phyloP scores from a whole-genome alignment of 768 basidiomycete species.

The Tylopilus cervinicoccineus region DNA sequence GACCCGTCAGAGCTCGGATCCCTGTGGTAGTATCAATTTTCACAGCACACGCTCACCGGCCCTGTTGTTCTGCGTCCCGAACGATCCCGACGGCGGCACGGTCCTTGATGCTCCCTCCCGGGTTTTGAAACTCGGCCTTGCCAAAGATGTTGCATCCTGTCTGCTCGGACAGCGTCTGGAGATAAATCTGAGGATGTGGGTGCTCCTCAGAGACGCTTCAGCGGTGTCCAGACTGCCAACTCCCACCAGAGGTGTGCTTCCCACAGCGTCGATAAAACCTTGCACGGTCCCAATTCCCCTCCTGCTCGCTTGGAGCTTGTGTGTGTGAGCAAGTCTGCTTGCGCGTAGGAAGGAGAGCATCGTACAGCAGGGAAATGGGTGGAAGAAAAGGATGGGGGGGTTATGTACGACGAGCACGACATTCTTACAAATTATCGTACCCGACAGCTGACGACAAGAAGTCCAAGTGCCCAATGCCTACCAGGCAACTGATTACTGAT shows the following conservation, averaged over 20 bases:
- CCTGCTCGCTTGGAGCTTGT: constrained; percentile 5
- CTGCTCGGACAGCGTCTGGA: constrained; percentile 76
- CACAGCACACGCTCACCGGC: constrained; percentile 53
- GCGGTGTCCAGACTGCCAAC: not conserved
- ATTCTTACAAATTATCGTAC: too few relatives aligned
- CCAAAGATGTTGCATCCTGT: constrained; percentile 83
- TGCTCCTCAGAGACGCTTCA: constrained; percentile 1
- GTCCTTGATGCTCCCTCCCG: constrained; percentile 97
- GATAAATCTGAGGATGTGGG: constrained; percentile 59
- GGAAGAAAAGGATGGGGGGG: not conserved
- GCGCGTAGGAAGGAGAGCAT: constrained; percentile 32
- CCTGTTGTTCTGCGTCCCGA: constrained; percentile 79
- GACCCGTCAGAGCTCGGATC: not conserved
- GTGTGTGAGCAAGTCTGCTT: constrained; percentile 23
- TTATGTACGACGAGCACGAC: constrained; percentile 19
- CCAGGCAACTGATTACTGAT: constrained; percentile 13
- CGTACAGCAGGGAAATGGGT: constrained; percentile 1
- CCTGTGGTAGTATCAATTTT: not conserved
- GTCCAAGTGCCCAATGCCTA: not conserved
- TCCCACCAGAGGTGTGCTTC: constrained; percentile 88
- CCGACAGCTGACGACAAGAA: too few relatives aligned
- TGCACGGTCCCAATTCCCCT: constrained; percentile 49
- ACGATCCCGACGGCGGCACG: constrained; percentile 91
- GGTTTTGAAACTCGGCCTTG: constrained; percentile 99
- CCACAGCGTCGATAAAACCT: constrained; percentile 85